phyloP scores from a whole-genome alignment of 2,329 filamentous ascomycete genomes.

The Parasarocladium wereldwijsianum region DNA sequence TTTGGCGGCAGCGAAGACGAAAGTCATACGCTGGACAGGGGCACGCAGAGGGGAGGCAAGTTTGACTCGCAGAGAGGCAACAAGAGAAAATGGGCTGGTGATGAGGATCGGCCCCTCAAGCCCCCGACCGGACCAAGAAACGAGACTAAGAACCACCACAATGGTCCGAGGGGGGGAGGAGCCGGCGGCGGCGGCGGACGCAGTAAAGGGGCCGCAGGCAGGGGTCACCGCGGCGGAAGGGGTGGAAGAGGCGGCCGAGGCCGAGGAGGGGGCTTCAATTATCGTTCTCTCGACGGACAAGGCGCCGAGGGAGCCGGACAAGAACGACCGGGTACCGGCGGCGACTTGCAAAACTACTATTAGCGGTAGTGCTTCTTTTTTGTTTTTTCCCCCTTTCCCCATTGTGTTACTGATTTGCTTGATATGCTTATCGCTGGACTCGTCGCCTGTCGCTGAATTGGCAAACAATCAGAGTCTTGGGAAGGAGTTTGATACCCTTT shows the following conservation, averaged over 20 bases:
- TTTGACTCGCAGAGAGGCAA: too few species aligned
- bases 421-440: neutral
- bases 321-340: slow-evolving; percentile 9
- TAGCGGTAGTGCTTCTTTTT: slow-evolving; percentile 9
- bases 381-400: slow-evolving; percentile 4
- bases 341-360: slow-evolving; percentile 27
- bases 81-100: slow-evolving; percentile 43
- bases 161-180: slow-evolving; percentile 22
- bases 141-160: slow-evolving; percentile 14
- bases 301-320: slow-evolving; percentile 22
- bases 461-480: too few species aligned
- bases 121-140: slow-evolving; percentile 13
- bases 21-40: too few species aligned
- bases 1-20: too few species aligned
- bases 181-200: slow-evolving; percentile 20
- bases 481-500: too few species aligned
- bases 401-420: neutral
- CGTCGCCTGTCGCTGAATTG: neutral
- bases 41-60: too few species aligned
- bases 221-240: slow-evolving; percentile 24
- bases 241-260: slow-evolving; percentile 28
- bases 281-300: slow-evolving; percentile 48
- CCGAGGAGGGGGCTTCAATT: slow-evolving; percentile 35
- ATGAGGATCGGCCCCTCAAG: slow-evolving; percentile 25
- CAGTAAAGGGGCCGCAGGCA: slow-evolving; percentile 19